Evolutionary conservation across 129 eudicot genomes (phyloP), one percentile per base, ranked within the genome.

Genomic region (Apium graveolens): DNA sequence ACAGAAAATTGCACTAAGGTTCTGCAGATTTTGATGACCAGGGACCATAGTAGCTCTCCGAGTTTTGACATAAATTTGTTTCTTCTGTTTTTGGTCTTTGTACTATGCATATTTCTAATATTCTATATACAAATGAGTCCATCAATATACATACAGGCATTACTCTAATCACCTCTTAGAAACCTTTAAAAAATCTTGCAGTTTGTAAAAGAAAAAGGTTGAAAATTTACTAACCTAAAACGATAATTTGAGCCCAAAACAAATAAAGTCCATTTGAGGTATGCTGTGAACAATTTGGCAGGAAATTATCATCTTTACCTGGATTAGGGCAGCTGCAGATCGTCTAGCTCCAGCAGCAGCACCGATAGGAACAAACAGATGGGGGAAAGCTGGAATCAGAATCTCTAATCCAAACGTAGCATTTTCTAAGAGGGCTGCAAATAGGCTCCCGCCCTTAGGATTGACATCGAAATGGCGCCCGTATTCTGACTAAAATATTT

Each of bases 261-360:
- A 57, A n/a, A 18, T 18, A 38, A 14, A 39, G 5, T 21, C 38
- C 32, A 1, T n/a, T 35, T 34, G 41, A 35, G 21, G 3, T 4
- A 70, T 37, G 20, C 35, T 17, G 10, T 2, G 5, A 31, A 70
- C 3, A 37, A 39, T 71, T 34, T 37, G 32, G 31, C 76, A 37
- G 10, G 5, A 39, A 55, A 21, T 31, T 48, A 10, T 75, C 45
- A 24, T 24, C 32, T 5, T 41, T 74, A 95, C 98, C 98, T 95
- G 97, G 82, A 95, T 92, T 51, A 95, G 81, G 45, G 92, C 76
- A 84, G 96, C 96, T 53, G 99, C 99, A 65, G 99, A 92, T 81
- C 99, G 85, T 45, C 97, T 97, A 65, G 99, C 99, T 79, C 99
- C 99, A 76, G 99, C 99, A 80, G 83, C 89, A 73, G 99, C 97